Conservation (phyloP, 768 basidiomycete genomes). For the Exidia glandulosa region DNA sequence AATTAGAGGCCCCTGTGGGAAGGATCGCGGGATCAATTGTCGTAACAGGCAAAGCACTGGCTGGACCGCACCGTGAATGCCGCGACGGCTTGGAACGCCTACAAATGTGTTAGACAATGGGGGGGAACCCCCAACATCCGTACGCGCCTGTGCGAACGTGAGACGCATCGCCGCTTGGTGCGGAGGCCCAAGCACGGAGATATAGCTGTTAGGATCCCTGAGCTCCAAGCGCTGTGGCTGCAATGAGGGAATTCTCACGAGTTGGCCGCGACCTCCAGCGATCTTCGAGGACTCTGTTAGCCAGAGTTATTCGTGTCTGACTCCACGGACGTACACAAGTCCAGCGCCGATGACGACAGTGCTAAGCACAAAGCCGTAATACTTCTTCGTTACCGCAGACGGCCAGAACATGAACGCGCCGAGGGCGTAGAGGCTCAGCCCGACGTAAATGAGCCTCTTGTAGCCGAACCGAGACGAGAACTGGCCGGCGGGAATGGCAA, state of each 20-base stretch:
- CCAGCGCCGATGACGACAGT: conserved; percentile 21
- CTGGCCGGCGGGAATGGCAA: neutral
- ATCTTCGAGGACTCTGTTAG: neutral
- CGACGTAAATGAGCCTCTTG: conserved; percentile 12
- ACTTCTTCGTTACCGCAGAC: conserved; percentile 22
- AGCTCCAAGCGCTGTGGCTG: neutral
- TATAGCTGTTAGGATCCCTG: conserved; percentile 8
- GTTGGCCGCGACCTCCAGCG: conserved; percentile 17
- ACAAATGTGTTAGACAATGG: neutral
- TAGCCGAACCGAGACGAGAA: conserved; percentile 17
- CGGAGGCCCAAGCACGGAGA: conserved; percentile 17
- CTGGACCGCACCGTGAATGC: conserved; percentile 15
- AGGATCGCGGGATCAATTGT: neutral
- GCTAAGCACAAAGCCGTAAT: conserved; percentile 25
- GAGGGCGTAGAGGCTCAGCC: neutral
- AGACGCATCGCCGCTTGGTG: conserved; percentile 26
- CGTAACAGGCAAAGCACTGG: neutral
- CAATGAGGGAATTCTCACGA: conserved; percentile 5
- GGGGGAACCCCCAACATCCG: neutral
- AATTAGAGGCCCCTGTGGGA: conserved; percentile 23
- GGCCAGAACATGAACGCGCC: conserved; percentile 30
- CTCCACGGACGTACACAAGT: conserved; percentile 6
- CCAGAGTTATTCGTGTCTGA: neutral
- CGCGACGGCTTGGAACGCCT: conserved; percentile 24
- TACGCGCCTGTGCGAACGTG: conserved; percentile 23